Evolutionary conservation across 345 rosid genomes (phyloP).

Genomic region (Trapa bicornis): DNA sequence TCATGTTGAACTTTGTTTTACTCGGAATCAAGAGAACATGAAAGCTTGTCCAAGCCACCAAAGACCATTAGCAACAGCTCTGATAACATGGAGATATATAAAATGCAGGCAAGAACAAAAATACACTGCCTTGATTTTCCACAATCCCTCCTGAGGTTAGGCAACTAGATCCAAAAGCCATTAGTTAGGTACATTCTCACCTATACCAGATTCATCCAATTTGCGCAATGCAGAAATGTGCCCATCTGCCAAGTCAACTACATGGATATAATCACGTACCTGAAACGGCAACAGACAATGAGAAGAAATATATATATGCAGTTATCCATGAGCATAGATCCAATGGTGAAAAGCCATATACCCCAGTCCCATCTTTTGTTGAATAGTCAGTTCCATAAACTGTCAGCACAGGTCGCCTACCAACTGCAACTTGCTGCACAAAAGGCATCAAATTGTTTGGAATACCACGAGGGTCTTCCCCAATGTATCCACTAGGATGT

Average conservation of each 20-base stretch:
- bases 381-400: constrained; percentile 75
- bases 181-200: constrained; percentile 19
- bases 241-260: constrained; percentile 88
- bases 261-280: constrained; percentile 98
- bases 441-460: constrained; percentile 99
- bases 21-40: too few species aligned
- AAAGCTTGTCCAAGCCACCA: background rate
- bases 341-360: constrained; percentile 19
- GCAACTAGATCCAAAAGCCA: background rate
- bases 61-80: background rate
- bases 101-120: background rate
- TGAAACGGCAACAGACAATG: background rate
- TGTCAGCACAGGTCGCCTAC: constrained; percentile 62
- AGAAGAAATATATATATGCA: background rate
- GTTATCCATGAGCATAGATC: background rate
- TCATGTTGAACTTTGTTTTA: background rate
- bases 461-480: constrained; percentile 89
- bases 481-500: constrained; percentile 77
- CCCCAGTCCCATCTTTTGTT: constrained; percentile 94
- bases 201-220: constrained; percentile 47
- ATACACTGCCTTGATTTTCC: background rate
- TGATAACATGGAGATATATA: background rate
- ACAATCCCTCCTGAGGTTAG: background rate
- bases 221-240: constrained; percentile 77
- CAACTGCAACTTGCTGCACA: constrained; percentile 94